phyloP scores from a whole-genome alignment of 768 basidiomycete species.

The Trametes coccinea region DNA sequence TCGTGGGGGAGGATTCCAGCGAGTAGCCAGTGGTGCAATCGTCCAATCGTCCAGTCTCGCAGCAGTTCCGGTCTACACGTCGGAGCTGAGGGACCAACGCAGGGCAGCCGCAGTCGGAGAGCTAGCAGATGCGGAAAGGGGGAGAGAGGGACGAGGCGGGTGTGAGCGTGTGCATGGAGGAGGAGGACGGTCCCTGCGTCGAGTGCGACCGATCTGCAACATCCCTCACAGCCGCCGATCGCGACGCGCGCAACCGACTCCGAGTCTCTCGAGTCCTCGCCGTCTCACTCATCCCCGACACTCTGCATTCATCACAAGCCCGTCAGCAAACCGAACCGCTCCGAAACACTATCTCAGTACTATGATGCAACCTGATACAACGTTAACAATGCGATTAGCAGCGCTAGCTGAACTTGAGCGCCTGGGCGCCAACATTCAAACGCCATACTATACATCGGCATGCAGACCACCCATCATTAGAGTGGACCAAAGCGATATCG shows the following conservation, averaged over 20 bases:
- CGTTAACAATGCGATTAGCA: no score
- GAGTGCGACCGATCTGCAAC: slow-evolving; percentile 11
- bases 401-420: no score
- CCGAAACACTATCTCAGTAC: neutral
- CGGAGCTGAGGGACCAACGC: neutral
- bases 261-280: neutral
- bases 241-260: no score
- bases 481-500: no score
- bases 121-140: slow-evolving; percentile 4
- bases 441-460: no score
- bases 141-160: neutral
- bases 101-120: neutral
- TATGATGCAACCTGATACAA: neutral
- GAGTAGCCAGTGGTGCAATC: slow-evolving; percentile 10
- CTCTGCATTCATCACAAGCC: neutral
- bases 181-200: neutral
- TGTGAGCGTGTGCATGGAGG: slow-evolving; percentile 13
- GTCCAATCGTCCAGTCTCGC: slow-evolving; percentile 1
- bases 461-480: no score
- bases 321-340: neutral
- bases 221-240: slow-evolving; percentile 1
- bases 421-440: no score
- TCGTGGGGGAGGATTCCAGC: slow-evolving; percentile 12
- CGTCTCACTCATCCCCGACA: neutral
- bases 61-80: neutral